phyloP scores from a whole-genome alignment of 2,329 filamentous ascomycete species.

The Cercospora janseana region DNA sequence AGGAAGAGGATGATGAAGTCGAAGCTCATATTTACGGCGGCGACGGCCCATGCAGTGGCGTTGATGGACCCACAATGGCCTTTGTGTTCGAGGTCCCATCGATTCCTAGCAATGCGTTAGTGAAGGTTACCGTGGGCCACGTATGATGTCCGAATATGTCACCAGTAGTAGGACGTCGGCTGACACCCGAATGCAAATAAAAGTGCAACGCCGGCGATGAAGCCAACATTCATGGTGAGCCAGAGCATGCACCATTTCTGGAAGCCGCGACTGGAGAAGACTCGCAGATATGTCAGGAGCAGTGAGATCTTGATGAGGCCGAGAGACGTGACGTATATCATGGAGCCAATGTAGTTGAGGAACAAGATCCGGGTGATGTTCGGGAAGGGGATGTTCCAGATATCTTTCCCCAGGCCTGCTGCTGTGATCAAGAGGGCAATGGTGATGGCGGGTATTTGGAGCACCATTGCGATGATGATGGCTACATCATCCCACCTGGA shows the following conservation, averaged over 20 bases:
- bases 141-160: too few relatives aligned
- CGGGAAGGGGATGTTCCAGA: conserved; percentile 18
- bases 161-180: conserved; percentile 14
- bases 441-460: conserved; percentile 8
- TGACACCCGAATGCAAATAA: conserved; percentile 12
- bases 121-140: background rate
- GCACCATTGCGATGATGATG: conserved; percentile 16
- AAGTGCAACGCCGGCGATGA: conserved; percentile 6
- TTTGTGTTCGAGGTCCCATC: conserved; percentile 5
- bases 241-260: conserved; percentile 6
- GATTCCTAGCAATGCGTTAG: background rate
- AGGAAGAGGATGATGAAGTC: conserved; percentile 14
- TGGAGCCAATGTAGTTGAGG: conserved; percentile 13
- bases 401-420: conserved; percentile 14
- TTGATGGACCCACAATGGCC: conserved; percentile 17
- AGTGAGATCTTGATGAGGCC: conserved; percentile 21
- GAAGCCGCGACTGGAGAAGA: conserved; percentile 13
- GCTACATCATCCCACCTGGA: conserved; percentile 23
- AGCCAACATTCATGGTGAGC: conserved; percentile 14
- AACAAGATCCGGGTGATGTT: conserved; percentile 18
- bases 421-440: conserved; percentile 2
- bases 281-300: conserved; percentile 22
- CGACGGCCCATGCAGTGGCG: conserved; percentile 13
- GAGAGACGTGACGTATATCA: conserved; percentile 15
- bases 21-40: conserved; percentile 15